Base-by-base conservation (phyloP, 163 green algal genomes). In the Scenedesmus sp. region DNA sequence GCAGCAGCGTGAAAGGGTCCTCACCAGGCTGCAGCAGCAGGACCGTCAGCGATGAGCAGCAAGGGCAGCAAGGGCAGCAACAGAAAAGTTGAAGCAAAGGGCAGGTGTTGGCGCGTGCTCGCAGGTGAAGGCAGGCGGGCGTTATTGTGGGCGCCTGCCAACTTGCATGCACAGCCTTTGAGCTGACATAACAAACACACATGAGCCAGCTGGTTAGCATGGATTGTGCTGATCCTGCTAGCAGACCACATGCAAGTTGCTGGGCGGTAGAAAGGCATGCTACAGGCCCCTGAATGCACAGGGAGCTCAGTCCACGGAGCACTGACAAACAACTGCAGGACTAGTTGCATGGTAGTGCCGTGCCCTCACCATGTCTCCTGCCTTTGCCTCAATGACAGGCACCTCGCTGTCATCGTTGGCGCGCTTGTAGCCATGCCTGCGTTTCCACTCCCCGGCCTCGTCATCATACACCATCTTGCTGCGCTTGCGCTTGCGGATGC, bases 401-500 rank as follows among this genome's bases (percentile, higher is more conserved):
- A 98, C 93, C 40, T 97, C 97, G 22, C 88, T 91, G 15, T 96
- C 95, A 90, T 99, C 98, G 44, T 98, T 97, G 72, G 83, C 89
- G 16, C 93, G 93, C 86, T 97, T 95, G 91, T 96, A 95, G 37
- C 94, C 94, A 81, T 95, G 90, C 94, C 85, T 94, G 44, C 98
- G 92, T 83, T 93, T 93, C 95, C 95, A 99, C 83, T 99, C 97
- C 37, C 93, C 83, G 10, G 88, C 83, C 2, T 92, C 89, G 85
- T 99, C 98, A 85, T 99, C 98, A 87, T 94, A 99, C 83, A 96
- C 95, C 61, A 98, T 89, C 93, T 98, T 99, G 94, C 93, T 97
- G 81, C 97, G 96, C 95, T 99, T 99, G 10, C 90, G 93, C 94
- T 99, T 99, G 37, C 94, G 81, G 83, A 99, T 99, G 87, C 98